Percentiles rank a stretch among this genome's conserved stretches.
phyloP scores from a whole-genome alignment of 139 green algal genomes.

The Tetraselmis striata region DNA sequence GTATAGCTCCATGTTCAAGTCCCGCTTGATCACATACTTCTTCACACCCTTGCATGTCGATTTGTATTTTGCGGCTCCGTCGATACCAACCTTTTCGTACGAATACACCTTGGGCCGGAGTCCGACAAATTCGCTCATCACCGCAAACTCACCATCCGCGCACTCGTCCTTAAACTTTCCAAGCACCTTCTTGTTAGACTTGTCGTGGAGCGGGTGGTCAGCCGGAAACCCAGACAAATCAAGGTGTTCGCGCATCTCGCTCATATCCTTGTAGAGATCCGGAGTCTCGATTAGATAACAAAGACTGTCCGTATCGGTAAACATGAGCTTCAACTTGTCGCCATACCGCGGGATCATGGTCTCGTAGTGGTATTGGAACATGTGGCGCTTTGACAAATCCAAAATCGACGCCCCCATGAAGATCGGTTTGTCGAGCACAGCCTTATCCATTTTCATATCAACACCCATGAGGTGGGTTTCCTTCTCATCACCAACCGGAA shows the following conservation, averaged over 20 bases:
- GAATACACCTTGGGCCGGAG: no score
- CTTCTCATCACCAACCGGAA: neutral
- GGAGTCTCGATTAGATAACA: neutral
- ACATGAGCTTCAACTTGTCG: neutral
- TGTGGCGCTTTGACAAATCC: neutral
- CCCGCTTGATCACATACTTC: no score
- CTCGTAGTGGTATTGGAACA: neutral
- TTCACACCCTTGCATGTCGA: no score
- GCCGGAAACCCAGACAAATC: neutral
- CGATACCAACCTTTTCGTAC: no score
- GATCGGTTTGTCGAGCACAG: neutral
- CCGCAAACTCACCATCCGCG: no score
- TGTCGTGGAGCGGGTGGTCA: neutral
- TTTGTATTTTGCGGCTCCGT: no score
- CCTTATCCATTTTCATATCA: neutral
- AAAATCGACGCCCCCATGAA: neutral
- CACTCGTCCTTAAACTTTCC: neutral
- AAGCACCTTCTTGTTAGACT: neutral
- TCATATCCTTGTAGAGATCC: neutral
- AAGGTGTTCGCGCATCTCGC: neutral
- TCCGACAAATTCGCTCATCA: no score
- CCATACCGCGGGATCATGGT: neutral
- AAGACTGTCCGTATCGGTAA: neutral
- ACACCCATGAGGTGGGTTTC: neutral
- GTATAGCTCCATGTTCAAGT: no score